Percentiles rank a stretch among this genome's conserved stretches.
Evolutionary conservation across 192 early-diverging fungal genomes (phyloP).

Genomic region (Coemansia sp.): DNA sequence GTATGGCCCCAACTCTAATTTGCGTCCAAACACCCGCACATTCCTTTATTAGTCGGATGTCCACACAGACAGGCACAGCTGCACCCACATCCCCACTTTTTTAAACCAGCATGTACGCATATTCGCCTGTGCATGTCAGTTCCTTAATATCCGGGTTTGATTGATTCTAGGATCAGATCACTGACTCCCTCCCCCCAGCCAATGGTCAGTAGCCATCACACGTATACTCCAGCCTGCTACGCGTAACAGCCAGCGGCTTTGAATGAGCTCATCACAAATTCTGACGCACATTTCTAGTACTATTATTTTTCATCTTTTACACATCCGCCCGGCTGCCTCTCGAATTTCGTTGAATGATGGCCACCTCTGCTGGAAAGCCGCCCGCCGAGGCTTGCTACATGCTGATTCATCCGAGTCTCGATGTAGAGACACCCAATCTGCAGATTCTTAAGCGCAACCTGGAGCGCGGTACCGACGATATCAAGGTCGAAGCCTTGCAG

Average conservation of each 20-base stretch:
- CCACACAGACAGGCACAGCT: neutral
- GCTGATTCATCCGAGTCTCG: slow-evolving; percentile 52
- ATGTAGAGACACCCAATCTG: slow-evolving; percentile 48
- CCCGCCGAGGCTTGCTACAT: slow-evolving; percentile 56
- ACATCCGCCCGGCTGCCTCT: slow-evolving; percentile 3
- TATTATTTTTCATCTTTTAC: neutral
- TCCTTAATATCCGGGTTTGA: slow-evolving; percentile 1
- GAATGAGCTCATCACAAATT: neutral
- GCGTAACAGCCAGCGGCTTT: neutral
- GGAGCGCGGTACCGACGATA: slow-evolving; percentile 91
- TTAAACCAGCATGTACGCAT: neutral
- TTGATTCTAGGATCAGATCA: slow-evolving; percentile 5
- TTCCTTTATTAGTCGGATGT: neutral
- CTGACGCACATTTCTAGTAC: neutral
- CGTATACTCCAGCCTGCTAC: neutral
- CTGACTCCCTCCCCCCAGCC: slow-evolving; percentile 1
- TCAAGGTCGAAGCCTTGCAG: slow-evolving; percentile 95
- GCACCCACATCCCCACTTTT: neutral
- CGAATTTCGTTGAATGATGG: slow-evolving; percentile 40
- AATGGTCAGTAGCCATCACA: slow-evolving; percentile 18
- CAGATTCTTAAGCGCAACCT: slow-evolving; percentile 61
- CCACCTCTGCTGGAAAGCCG: slow-evolving; percentile 33
- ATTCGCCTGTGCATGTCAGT: neutral
- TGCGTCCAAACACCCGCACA: neutral
- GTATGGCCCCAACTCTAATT: slow-evolving; percentile 5